Percentiles rank a stretch among this genome's conserved stretches.
phyloP scores from a whole-genome alignment of 139 green algal genomes.

The Chlamydomonas urium region DNA sequence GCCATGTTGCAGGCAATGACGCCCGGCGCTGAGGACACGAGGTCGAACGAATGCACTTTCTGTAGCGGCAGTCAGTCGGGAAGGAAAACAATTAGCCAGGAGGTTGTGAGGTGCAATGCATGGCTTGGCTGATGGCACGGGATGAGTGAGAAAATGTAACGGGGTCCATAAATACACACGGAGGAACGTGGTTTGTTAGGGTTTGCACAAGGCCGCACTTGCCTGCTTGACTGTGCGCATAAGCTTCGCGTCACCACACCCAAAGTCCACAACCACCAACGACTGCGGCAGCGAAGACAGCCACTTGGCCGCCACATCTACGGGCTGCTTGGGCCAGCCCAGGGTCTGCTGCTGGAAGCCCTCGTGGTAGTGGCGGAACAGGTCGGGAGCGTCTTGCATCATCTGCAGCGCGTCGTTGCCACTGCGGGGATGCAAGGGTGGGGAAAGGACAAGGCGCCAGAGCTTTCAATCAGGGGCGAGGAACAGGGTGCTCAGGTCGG shows the following conservation, averaged over 20 bases:
- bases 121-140: too few relatives aligned
- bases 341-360: constrained; percentile 81
- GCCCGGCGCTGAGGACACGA: constrained; percentile 67
- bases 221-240: constrained; percentile 3
- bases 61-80: too few relatives aligned
- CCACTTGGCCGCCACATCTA: constrained; percentile 74
- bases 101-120: too few relatives aligned
- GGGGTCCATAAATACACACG: too few relatives aligned
- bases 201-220: too few relatives aligned
- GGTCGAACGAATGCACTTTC: constrained; percentile 83
- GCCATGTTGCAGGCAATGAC: constrained; percentile 96
- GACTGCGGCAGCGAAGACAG: constrained; percentile 31
- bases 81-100: too few relatives aligned
- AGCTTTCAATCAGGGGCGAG: too few relatives aligned
- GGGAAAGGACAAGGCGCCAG: too few relatives aligned
- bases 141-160: too few relatives aligned
- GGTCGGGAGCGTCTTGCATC: constrained; percentile 58
- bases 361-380: constrained; percentile 87
- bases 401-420: constrained; percentile 55
- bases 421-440: constrained; percentile 84
- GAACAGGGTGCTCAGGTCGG: too few relatives aligned
- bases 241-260: constrained; percentile 88
- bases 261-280: constrained; percentile 85
- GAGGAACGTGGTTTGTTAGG: too few relatives aligned
- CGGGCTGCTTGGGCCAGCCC: constrained; percentile 78